phyloP scores from a whole-genome alignment of 768 basidiomycete species.

The Tubosaeta sp. region DNA sequence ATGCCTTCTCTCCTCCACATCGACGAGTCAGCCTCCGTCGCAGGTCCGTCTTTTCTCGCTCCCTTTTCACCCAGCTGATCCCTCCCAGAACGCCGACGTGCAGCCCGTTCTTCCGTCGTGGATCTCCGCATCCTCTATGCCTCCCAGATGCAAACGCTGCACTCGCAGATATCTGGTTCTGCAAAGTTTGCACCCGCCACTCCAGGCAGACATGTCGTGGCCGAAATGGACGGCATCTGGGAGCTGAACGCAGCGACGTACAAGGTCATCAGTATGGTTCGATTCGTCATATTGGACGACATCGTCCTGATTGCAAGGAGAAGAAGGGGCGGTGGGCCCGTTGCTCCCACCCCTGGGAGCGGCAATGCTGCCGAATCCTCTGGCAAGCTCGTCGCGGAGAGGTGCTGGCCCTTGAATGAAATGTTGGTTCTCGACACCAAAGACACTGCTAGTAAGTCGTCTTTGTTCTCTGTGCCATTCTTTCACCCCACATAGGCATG shows the following conservation, averaged over 20 bases:
- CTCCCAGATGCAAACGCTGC: slow-evolving; percentile 89
- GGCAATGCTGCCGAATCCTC: slow-evolving; percentile 51
- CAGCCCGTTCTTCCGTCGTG: slow-evolving; percentile 86
- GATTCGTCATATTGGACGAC: slow-evolving; percentile 90
- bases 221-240: slow-evolving; percentile 77
- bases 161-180: slow-evolving; percentile 88
- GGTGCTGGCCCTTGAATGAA: slow-evolving; percentile 90
- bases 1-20: slow-evolving; percentile 93
- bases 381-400: slow-evolving; percentile 85
- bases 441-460: slow-evolving; percentile 77
- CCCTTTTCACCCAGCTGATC: slow-evolving; percentile 17
- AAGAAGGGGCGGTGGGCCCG: slow-evolving; percentile 57
- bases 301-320: slow-evolving; percentile 83
- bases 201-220: slow-evolving; percentile 86
- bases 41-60: slow-evolving; percentile 33
- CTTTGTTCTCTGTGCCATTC: background rate
- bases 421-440: slow-evolving; percentile 96
- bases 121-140: slow-evolving; percentile 93
- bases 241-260: slow-evolving; percentile 94
- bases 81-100: slow-evolving; percentile 47
- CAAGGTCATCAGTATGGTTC: slow-evolving; percentile 81
- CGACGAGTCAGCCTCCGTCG: slow-evolving; percentile 69
- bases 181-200: slow-evolving; percentile 92
- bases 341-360: slow-evolving; percentile 57
- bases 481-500: slow-evolving; percentile 45